phyloP scores from a whole-genome alignment of 192 early-diverging fungal species.

The Radiomyces spectabilis region DNA sequence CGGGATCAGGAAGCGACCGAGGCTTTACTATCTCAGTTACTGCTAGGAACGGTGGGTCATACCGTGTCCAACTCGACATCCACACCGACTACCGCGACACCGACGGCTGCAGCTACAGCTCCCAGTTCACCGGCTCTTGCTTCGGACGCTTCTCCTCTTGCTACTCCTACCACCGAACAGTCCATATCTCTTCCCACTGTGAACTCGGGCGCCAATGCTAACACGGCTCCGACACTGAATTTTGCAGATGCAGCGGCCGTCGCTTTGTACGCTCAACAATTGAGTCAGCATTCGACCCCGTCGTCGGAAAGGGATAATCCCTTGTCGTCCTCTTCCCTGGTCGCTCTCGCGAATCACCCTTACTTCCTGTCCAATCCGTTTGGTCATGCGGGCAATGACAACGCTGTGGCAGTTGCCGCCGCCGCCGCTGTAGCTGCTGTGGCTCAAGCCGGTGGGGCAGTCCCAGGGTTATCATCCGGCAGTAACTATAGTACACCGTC shows the following conservation, averaged over 20 bases:
- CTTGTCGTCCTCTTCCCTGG: not conserved
- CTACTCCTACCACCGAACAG: no score
- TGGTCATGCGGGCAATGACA: not conserved
- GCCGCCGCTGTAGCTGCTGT: not conserved
- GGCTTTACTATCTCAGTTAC: slow-evolving; percentile 8
- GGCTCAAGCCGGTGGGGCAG: slow-evolving; percentile 4
- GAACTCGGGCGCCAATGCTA: not conserved
- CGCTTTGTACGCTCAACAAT: slow-evolving; percentile 12
- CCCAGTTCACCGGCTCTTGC: no score
- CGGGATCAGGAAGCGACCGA: slow-evolving; percentile 15
- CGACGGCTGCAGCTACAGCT: no score
- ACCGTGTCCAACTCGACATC: not conserved
- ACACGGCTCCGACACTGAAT: not conserved
- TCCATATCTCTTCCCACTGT: not conserved
- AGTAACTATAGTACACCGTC: no score
- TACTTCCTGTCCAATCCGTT: slow-evolving; percentile 17
- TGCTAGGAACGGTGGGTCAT: not conserved
- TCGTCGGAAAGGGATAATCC: not conserved
- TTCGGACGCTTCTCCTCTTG: no score
- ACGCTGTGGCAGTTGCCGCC: slow-evolving; percentile 6
- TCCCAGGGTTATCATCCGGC: no score
- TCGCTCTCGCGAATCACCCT: slow-evolving; percentile 2
- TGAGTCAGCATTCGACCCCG: not conserved
- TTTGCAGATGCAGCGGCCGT: slow-evolving; percentile 7
- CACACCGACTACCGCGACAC: not conserved